Base-by-base conservation (phyloP, 768 basidiomycete species). In the Phaeotremella skinneri region DNA sequence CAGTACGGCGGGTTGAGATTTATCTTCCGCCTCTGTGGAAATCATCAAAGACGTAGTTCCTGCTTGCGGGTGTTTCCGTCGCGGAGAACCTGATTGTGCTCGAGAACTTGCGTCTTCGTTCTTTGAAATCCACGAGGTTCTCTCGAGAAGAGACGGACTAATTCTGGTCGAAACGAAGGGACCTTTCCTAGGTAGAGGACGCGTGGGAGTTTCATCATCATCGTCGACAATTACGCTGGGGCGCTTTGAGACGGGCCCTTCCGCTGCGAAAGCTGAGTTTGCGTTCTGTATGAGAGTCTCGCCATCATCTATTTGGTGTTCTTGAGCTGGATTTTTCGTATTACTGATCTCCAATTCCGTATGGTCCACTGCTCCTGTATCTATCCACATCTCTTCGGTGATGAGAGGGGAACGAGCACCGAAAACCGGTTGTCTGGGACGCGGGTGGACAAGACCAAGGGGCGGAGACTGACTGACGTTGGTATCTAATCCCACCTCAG, bases 101-200 rank as follows among this genome's bases (percentile, higher is more conserved):
- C 53, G 59, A 17, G 59, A 61, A 51, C 21, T 14, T 17, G 29
- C 50, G 21, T 34, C 30, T n/a, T 42, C 34, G 4, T n/a, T 11
- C 16, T 9, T 49, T 47, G 39, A n/a, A 6, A 55, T 55, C 26
- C 47, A 63, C n/a, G 57, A 59, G 3, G 62, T 57, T 59, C 62
- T 23, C 34, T 43, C 62, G 45, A 23, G 62, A 26, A 63, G 58
- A 29, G 55, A 56, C 0, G 62, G 62, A 34, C 62, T 63, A 39
- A 63, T 59, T 16, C 50, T n/a, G 27, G 54, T 43, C 9, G 47
- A 43, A 1, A 63, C 34, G 54, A 63, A 63, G 2, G 57, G 58
- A 16, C 53, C 49, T 9, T 37, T 43, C n/a, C 25, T 7, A 17
- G 34, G 9, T 37, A 7, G 34, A 7, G 34, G 34, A 17, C 34